phyloP scores from a whole-genome alignment of 345 rosid species.

The Eucalyptus coolabah region DNA sequence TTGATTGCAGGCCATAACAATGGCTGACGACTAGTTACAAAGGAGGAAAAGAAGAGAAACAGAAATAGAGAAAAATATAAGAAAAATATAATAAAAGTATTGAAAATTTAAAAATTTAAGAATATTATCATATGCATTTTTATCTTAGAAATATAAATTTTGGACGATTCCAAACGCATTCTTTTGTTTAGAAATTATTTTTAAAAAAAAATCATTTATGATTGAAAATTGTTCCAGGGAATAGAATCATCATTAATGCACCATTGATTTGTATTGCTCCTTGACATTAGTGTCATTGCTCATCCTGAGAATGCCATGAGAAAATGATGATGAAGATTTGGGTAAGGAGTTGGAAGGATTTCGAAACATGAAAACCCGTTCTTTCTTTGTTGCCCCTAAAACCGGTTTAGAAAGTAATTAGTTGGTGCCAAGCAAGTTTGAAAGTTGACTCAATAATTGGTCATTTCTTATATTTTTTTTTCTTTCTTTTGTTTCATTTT shows the following conservation, averaged over 20 bases:
- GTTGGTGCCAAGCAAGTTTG: neutral
- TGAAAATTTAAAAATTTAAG: no score
- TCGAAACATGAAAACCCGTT: neutral
- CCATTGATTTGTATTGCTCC: neutral
- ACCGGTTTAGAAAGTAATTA: neutral
- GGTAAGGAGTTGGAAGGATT: neutral
- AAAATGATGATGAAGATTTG: neutral
- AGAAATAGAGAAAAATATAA: no score
- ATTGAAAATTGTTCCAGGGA: accelerated
- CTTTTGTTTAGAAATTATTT: accelerated
- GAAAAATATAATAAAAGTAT: no score
- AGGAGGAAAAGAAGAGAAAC: no score
- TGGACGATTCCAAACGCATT: accelerated
- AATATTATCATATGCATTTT: no score
- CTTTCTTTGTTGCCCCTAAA: neutral
- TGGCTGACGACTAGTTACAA: accelerated
- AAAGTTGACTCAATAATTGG: neutral
- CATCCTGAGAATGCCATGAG: neutral
- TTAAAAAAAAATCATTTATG: accelerated
- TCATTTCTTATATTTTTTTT: neutral
- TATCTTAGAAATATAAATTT: accelerated
- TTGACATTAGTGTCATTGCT: neutral
- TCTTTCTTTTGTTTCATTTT: neutral
- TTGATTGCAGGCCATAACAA: accelerated
- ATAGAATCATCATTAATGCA: accelerated